Evolutionary conservation across 345 rosid genomes (phyloP), one percentile per base, ranked within the genome.

Genomic region (Erodium maritimum): DNA sequence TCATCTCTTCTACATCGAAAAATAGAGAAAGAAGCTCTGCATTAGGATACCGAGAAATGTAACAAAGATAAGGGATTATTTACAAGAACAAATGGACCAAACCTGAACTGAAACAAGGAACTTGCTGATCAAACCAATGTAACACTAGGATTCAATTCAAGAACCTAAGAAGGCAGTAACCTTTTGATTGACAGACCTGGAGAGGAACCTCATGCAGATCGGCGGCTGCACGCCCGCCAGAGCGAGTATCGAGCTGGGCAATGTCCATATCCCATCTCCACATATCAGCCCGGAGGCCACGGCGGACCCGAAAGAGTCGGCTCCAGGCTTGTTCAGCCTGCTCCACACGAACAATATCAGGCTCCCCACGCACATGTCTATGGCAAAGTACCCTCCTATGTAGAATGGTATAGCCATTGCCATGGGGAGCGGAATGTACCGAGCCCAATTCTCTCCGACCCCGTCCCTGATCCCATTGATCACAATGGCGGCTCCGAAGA

Each of bases 231-330:
- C 66, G 0, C 53, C 37, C 17, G 34, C 53, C 9, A 62, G 52
- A 21, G 66, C 66, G 10, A 62, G 59, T 17, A 62, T 55, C n/a
- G 66, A 62, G 53, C 59, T 62, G 1, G 66, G 66, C n/a, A 62
- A 54, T 17, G 22, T 55, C 66, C 66, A 62, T 10, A 62, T 54
- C 21, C 66, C 66, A 1, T 62, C 66, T 3, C 66, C 66, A 19
- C 66, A 62, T 8, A 62, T 62, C 59, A 55, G 10, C 12, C 58
- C 58, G 8, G 58, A 62, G 21, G 59, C 59, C 17, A 62, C 66
- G 1, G 66, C 66, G 4, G 66, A 25, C 13, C 14, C 66, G 17
- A 62, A 62, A 0, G 59, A 33, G 1, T 54, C 53, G 0, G 53
- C 52, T 17, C 21, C 42, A 52, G 29, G 2, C 58, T 37, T 62